A percentile compares a stretch with the other conserved stretches of the same genome.
phyloP scores from a whole-genome alignment of 164 flowering plant genomes.

The Kalanchoe fedtschenkoi region DNA sequence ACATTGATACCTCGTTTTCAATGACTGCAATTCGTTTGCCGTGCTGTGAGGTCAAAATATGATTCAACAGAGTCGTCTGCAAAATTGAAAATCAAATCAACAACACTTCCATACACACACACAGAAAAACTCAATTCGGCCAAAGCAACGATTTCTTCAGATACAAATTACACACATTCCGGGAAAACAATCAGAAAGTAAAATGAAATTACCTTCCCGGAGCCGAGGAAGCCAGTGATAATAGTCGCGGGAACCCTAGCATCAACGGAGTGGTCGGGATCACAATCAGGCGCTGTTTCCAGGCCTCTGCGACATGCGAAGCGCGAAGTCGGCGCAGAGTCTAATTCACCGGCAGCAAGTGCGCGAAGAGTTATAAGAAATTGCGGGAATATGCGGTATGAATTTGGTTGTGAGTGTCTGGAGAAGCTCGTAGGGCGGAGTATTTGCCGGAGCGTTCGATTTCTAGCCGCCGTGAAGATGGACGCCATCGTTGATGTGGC shows the following conservation, averaged over 20 bases:
- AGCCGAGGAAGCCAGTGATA: conserved; percentile 86
- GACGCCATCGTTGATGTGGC: neutral
- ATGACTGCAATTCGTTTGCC: conserved; percentile 95
- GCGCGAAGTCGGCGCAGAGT: neutral
- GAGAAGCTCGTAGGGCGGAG: neutral
- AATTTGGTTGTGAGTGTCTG: neutral
- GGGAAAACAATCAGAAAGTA: neutral
- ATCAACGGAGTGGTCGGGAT: conserved; percentile 21
- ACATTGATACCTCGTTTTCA: conserved; percentile 74
- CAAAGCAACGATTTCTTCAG: neutral
- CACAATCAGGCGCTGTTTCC: conserved; percentile 3
- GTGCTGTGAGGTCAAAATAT: conserved; percentile 76
- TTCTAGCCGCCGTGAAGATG: neutral
- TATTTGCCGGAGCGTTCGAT: neutral
- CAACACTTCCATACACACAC: neutral
- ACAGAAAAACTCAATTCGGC: neutral
- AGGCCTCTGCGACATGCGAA: neutral
- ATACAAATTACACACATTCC: neutral
- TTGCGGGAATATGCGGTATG: neutral
- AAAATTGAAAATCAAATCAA: neutral
- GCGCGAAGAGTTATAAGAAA: neutral
- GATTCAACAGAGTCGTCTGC: conserved; percentile 91
- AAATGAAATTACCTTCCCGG: conserved; percentile 57
- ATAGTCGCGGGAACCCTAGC: conserved; percentile 78
- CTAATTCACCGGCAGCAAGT: neutral